Evolutionary conservation across 495 filamentous ascomycete species (phyloP), one percentile per base, ranked within the genome.

Genomic region (Annulohypoxylon bovei): DNA sequence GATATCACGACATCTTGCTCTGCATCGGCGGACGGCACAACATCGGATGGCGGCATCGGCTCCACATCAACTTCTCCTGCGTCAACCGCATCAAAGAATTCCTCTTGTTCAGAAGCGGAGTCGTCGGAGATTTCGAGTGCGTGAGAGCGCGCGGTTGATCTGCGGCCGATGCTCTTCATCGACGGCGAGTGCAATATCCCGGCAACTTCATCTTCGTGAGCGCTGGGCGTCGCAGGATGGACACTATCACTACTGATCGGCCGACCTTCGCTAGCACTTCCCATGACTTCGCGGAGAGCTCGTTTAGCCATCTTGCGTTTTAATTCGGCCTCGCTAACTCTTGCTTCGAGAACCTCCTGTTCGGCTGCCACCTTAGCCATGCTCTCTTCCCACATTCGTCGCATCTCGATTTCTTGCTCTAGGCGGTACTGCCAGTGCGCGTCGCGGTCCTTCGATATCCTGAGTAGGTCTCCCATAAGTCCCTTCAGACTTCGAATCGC

Each of bases 21-120:
- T 12, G 76, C 65, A n/a, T 77, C 73, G 2, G 80, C 74, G 1
- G 79, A 74, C 63, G 87, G 79, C 5, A 83, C 64, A 9, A 72
- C 69, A 32, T 85, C 80, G 5, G 80, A 76, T 14, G 86, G 81
- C 16, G 83, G 83, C 52, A 87, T 79, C 27, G 81, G 78, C 23
- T 87, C 83, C 22, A 95, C 91, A 67, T 96, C 90, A 46, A 98
- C 91, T 64, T 96, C 92, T 16, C 95, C 96, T 11, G 94, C 90
- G 80, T 95, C 95, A 27, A 98, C 90, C 12, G 96, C 96, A 81
- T 99, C 96, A 71, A 98, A 99, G 79, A 99, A 98, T 77, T 98
- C 93, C 60, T 97, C 95, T 56, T 94, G 91, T 53, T 95, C 95
- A 0, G 90, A 90, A 64, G 93, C 93, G 0, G 91, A 92, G 33